Percentiles rank a stretch among this genome's conserved stretches.
These are phyloP conservation scores for Peronospora belbahrii DNA, from an alignment of 352 stramenopile species.

Conservation along the genomic window DNA sequence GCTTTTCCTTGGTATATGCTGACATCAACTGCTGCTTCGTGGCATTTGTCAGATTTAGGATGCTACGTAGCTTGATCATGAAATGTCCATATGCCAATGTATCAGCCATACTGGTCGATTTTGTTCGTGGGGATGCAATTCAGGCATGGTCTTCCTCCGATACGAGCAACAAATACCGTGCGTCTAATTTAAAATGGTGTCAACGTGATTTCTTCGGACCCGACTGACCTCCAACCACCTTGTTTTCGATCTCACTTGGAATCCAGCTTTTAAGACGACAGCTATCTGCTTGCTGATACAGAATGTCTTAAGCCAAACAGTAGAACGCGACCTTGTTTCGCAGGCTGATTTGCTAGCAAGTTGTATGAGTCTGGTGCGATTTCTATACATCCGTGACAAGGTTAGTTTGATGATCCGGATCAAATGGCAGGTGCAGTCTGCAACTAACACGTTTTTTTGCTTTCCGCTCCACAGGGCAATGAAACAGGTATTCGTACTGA, in stretches of 20 bases:
- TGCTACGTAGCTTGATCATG: conserved; percentile 34
- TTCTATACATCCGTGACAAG: conserved; percentile 58
- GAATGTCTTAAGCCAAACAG: conserved; percentile 31
- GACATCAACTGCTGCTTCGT: not conserved
- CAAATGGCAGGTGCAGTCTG: not conserved
- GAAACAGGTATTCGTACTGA: conserved; percentile 26
- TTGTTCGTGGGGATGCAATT: conserved; percentile 40
- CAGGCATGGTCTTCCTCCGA: conserved; percentile 28
- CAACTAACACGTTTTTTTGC: not conserved
- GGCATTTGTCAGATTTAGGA: conserved; percentile 30
- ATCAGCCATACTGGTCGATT: conserved; percentile 53
- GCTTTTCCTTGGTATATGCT: not conserved
- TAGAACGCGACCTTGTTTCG: conserved; percentile 50
- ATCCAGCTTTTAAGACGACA: conserved; percentile 21
- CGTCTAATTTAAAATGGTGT: conserved; percentile 1
- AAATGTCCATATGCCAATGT: conserved; percentile 74
- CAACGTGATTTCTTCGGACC: not conserved
- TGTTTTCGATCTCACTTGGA: not conserved
- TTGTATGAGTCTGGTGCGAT: conserved; percentile 54
- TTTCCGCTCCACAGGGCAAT: conserved; percentile 20
- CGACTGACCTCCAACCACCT: not conserved
- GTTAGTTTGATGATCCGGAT: conserved; percentile 21
- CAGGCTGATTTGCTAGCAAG: conserved; percentile 60
- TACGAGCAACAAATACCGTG: conserved; percentile 19
- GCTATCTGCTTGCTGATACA: conserved; percentile 26